A percentile compares a stretch with the other conserved stretches of the same genome.
phyloP scores from a whole-genome alignment of 2,329 filamentous ascomycete species.

The Sclerotinia spermophila region DNA sequence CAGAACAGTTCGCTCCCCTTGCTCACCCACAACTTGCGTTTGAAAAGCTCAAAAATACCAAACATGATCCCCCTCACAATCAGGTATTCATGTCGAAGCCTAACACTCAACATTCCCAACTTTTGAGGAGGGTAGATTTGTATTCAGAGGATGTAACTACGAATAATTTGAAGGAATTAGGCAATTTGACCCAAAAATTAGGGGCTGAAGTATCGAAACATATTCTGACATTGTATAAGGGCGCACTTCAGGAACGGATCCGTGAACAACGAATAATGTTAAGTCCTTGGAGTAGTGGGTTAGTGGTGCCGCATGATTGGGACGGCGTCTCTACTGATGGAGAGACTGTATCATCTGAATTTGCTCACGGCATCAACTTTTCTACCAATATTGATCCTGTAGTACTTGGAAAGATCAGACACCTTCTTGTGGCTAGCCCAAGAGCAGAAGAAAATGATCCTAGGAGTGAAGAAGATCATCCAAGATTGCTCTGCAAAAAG shows the following conservation, averaged over 20 bases:
- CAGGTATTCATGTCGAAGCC: too few species aligned
- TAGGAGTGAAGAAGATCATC: background rate
- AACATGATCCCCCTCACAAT: background rate
- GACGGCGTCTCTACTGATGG: background rate
- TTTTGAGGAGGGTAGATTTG: background rate
- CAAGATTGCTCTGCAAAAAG: background rate
- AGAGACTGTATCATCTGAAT: background rate
- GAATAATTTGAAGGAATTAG: background rate
- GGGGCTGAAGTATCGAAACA: fast-evolving
- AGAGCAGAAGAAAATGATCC: background rate
- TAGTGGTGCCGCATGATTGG: background rate
- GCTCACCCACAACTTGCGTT: conserved; percentile 49
- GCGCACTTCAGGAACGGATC: background rate
- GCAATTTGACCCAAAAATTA: fast-evolving
- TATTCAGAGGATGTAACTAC: background rate
- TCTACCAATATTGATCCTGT: background rate
- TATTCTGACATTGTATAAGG: background rate
- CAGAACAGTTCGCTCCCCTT: conserved; percentile 49
- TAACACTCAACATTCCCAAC: background rate
- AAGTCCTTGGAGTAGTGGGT: background rate
- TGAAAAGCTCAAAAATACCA: background rate
- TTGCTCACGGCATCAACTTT: background rate
- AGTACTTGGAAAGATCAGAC: background rate
- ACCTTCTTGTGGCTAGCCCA: background rate
- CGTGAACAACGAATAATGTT: background rate